Evolutionary conservation across 164 flowering plant species (phyloP).

Genomic region (Umbilicus rupestris): DNA sequence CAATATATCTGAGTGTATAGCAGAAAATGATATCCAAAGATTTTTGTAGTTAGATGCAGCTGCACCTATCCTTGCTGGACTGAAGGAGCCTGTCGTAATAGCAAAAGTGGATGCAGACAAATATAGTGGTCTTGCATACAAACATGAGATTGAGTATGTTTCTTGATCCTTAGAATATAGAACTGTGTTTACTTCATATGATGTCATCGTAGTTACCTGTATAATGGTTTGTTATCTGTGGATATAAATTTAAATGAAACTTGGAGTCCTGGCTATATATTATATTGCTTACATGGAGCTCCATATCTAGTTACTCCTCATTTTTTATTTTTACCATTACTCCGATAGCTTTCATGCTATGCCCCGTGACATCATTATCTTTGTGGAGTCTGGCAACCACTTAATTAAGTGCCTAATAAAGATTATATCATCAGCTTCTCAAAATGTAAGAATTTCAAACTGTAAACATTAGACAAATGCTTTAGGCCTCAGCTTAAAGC

Average conservation of each 20-base stretch:
- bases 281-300: too few species aligned
- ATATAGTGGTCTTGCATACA: slow-evolving; percentile 42
- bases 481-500: too few species aligned
- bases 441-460: too few species aligned
- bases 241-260: not conserved
- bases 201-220: not conserved
- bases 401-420: too few species aligned
- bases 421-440: too few species aligned
- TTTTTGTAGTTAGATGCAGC: slow-evolving; percentile 81
- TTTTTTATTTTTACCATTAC: too few species aligned
- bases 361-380: not conserved
- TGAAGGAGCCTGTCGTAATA: slow-evolving; percentile 63
- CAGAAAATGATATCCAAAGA: not conserved
- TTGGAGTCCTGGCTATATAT: not conserved
- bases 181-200: not conserved
- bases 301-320: too few species aligned
- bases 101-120: slow-evolving; percentile 96
- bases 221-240: not conserved
- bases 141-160: slow-evolving; percentile 81
- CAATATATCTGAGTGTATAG: not conserved
- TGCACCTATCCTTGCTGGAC: slow-evolving; percentile 63
- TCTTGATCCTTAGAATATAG: not conserved
- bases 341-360: not conserved
- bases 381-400: not conserved
- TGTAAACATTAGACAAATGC: too few species aligned